Evolutionary conservation across 495 filamentous ascomycete genomes (phyloP), one percentile per base, ranked within the genome.

Genomic region (Terfezia claveryi): DNA sequence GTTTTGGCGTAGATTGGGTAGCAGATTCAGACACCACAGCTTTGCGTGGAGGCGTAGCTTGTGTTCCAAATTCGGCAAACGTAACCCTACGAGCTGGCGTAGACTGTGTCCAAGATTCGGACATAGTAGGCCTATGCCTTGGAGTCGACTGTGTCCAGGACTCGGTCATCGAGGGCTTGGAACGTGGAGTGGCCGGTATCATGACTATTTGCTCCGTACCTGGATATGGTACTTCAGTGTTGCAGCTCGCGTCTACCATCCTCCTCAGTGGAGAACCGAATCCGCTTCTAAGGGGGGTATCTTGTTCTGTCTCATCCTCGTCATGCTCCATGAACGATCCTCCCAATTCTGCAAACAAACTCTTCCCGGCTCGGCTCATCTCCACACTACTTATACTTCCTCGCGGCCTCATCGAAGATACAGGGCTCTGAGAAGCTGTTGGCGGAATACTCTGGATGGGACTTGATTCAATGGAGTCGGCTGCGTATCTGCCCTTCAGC

Each of bases 261-360:
- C 62, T 56, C 32, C 71, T 67, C 58, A 63, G 70, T 7, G 62
- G 59, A 20, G 59, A 16, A 38, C 38, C 58, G 27, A 38, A 69
- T 55, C 41, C 41, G 17, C 41, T 46, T 54, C 69, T 69, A 49
- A 71, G 71, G 49, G 67, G 66, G 0, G 61, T 49, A 49, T 62
- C 55, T 17, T 66, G 54, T 4, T 63, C 61, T 14, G 27, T 55
- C 27, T 64, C 59, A 11, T 50, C 62, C 36, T 50, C 56, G 51
- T 62, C 59, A 23, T 55, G 37, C 50, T 54, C 56, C 54, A 65
- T 56, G 60, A 66, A 59, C 0, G 57, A 56, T 52, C 87, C 81
- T 17, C 79, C 86, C 49, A 98, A 75, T 63, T 98, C 91, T 20
- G 87, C 85, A 66, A 87, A 93, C 55, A 98, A 69, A 63, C 82